A percentile compares a stretch with the other conserved stretches of the same genome.
phyloP scores from a whole-genome alignment of 1,139 yeast species.

The Hyphopichia pseudoburtonii region DNA sequence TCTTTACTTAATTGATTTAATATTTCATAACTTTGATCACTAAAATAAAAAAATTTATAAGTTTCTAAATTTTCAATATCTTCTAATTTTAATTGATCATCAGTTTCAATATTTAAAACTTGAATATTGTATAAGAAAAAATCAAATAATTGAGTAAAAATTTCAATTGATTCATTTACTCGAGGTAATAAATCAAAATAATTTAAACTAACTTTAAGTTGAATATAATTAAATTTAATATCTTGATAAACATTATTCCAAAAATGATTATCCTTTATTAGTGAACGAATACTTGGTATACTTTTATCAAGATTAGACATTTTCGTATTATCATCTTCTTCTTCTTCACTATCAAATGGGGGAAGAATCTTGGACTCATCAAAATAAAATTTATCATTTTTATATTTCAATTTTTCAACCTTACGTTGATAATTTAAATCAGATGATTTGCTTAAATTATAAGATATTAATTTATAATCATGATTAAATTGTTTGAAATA shows the following conservation, averaged over 20 bases:
- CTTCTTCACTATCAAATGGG: conserved; percentile 4
- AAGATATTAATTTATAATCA: conserved; percentile 11
- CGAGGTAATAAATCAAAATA: conserved; percentile 32
- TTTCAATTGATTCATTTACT: conserved; percentile 20
- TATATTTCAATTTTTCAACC: conserved; percentile 9
- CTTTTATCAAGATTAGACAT: conserved; percentile 7
- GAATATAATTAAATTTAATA: conserved; percentile 24
- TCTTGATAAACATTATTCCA: conserved; percentile 39
- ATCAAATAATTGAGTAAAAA: conserved; percentile 31
- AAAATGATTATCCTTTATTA: conserved; percentile 24
- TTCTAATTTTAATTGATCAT: conserved; percentile 12
- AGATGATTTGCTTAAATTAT: conserved; percentile 7
- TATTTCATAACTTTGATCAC: conserved; percentile 25
- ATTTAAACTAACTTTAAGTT: conserved; percentile 15
- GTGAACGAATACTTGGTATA: conserved; percentile 4
- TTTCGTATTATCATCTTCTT: conserved; percentile 9
- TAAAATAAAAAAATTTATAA: conserved; percentile 24
- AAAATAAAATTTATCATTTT: conserved; percentile 1
- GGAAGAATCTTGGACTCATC: conserved; percentile 3
- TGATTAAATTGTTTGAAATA: conserved; percentile 23
- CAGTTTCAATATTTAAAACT: conserved; percentile 12
- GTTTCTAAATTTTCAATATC: conserved; percentile 20
- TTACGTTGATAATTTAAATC: conserved; percentile 10
- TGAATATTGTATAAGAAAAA: conserved; percentile 26
- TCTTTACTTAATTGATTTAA: conserved; percentile 23